Base-by-base conservation (phyloP, 2,329 filamentous ascomycete species). In the Fusarium xyrophilum region DNA sequence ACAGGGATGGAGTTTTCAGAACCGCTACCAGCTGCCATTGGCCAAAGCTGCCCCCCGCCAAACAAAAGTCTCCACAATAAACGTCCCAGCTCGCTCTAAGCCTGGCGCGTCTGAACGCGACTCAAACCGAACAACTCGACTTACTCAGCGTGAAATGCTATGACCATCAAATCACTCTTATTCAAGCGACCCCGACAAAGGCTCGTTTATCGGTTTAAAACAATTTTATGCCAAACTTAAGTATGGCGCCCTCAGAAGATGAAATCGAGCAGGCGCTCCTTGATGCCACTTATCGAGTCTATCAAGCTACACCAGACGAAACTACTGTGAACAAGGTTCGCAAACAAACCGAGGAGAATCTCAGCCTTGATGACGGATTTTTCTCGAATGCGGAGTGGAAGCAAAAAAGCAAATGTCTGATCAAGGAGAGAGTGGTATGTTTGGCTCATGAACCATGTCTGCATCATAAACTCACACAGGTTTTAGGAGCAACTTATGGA, bases 271-370 rank as follows among this genome's bases (percentile, higher is more conserved):
- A 78, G 48, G 82, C 80, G 54, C 79, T 89, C 17, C 76, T 80
- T 43, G 75, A 81, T n/a, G 80, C 81, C 7, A 84, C 86, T 36
- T 79, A 76, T 52, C 77, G 80, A 5, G 72, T 87, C 40, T 86
- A 83, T 70, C 74, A 79, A 28, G 72, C 75, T 23, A 79, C 82
- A 15, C 79, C 81, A 7, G 82, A 85, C 23, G 68, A 79, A 6
- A 80, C 88, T 12, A 85, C 85, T 0, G 86, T 90, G 62, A 89
- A 88, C 70, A 81, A 79, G 51, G 82, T 88, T 56, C 86, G 88
- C 57, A 82, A 84, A 62, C 79, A 78, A 44, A 83, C 82, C 4
- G 86, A 88, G 62, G 76, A 83, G 32, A 76, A 83, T 43, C 76
- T 86, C 2, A 76, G 74, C 2, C 80, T 89, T 3, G 80, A 83